These are phyloP conservation scores for Gonapodya sp. DNA, from an alignment of 192 early-diverging fungal species.

Conservation along the genomic window DNA sequence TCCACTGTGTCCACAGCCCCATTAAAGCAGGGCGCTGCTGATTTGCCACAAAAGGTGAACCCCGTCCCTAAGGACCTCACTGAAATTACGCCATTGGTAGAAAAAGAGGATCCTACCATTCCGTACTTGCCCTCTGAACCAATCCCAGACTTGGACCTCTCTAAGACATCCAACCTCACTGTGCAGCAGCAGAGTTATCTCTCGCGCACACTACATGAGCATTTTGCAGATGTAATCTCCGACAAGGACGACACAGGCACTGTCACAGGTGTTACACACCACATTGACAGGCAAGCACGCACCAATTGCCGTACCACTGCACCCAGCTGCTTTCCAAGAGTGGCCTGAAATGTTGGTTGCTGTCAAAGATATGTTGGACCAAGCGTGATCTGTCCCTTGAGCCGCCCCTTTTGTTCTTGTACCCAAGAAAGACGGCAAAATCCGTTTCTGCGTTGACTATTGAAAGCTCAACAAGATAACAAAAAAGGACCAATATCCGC, in stretches of 20 bases:
- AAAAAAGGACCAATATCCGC: not conserved
- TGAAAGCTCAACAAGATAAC: not conserved
- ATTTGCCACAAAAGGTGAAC: not conserved
- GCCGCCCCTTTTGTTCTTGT: not conserved
- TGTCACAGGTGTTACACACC: not conserved
- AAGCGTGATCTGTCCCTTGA: not conserved
- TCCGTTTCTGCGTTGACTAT: not conserved
- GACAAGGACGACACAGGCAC: not conserved
- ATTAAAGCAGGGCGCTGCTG: too few species aligned
- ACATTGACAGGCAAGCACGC: too few species aligned
- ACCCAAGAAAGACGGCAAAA: not conserved
- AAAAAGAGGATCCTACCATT: not conserved
- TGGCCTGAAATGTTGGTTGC: not conserved
- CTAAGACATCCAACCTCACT: not conserved
- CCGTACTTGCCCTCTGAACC: not conserved
- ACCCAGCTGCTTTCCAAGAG: not conserved
- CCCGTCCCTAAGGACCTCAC: not conserved
- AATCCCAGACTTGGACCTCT: not conserved
- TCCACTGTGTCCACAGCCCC: too few species aligned
- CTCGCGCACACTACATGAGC: not conserved
- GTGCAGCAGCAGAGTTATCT: not conserved
- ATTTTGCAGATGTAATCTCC: not conserved
- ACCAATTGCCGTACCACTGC: not conserved
- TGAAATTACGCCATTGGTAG: not conserved
- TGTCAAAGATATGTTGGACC: not conserved